Evolutionary conservation across 352 stramenopile species (phyloP), one percentile per base, ranked within the genome.

Genomic region (Pythium rhizo-oryzae): DNA sequence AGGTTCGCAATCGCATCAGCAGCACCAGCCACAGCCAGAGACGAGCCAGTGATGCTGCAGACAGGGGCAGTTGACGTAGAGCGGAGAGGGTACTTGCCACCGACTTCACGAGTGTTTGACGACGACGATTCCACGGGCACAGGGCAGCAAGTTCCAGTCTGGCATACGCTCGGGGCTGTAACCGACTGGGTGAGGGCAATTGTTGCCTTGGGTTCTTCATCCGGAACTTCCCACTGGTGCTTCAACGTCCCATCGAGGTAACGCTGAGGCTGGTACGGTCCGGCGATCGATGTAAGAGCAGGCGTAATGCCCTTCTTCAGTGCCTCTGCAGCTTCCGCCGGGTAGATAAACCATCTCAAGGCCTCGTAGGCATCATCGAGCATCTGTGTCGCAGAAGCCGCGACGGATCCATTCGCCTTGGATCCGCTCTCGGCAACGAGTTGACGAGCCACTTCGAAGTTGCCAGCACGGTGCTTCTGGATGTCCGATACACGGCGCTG

Each of bases 261-360:
- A 43, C 78, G 75, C 9, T 76, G 72, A 33, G 80, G 80, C 23
- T 61, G 47, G 57, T 79, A 78, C 19, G 71, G 71, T 25, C 69
- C 71, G 16, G 30, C 21, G 28, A 28, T 39, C n/a, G 44, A 2
- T 3, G 24, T 61, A 18, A 59, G 15, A 11, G 23, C 28, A 24
- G 62, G 63, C 25, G 57, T n/a, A 4, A 15, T 37, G 18, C 61
- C 52, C 16, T 51, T 41, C 50, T 67, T 74, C 21, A 79, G 21
- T 7, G 55, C 55, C 0, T 63, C 49, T 4, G 60, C 50, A 12
- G 75, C 79, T 67, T 86, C 76, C 0, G 75, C 78, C 8, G 79
- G 76, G 54, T 82, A 79, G 12, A 71, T 58, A 52, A 82, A 86
- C 79, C 79, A 86, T 12, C 79, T 74, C 46, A 86, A 54, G 39